phyloP scores from a whole-genome alignment of 2,329 filamentous ascomycete species.

The Acephala macrosclerotiorum region DNA sequence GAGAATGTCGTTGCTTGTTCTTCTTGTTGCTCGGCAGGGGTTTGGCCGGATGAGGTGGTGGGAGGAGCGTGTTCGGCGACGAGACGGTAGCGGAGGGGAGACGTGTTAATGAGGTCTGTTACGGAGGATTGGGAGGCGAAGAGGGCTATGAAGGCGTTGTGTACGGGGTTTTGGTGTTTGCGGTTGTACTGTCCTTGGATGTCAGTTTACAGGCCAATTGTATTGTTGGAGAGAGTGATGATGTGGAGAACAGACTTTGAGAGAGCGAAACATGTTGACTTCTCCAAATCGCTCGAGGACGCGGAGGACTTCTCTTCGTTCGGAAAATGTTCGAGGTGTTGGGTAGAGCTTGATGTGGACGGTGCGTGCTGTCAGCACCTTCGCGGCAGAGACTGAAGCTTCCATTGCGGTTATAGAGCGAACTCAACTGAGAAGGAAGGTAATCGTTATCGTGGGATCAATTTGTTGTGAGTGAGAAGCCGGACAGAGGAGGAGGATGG shows the following conservation, averaged over 20 bases:
- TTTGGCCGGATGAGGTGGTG: not conserved
- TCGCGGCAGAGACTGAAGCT: not conserved
- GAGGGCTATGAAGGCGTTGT: slow-evolving; percentile 41
- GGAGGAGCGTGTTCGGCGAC: slow-evolving; percentile 18
- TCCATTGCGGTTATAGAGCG: not conserved
- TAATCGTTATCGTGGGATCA: slow-evolving; percentile 4
- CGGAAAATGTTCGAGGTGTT: slow-evolving; percentile 39
- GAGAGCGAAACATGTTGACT: slow-evolving; percentile 42
- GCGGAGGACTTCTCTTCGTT: slow-evolving; percentile 44
- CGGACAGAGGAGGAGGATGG: not conserved
- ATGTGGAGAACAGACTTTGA: slow-evolving; percentile 37
- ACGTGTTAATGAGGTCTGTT: slow-evolving; percentile 31
- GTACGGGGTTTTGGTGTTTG: slow-evolving; percentile 23
- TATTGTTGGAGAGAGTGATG: slow-evolving; percentile 1
- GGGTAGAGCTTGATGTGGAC: slow-evolving; percentile 44
- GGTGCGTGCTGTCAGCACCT: slow-evolving; percentile 29
- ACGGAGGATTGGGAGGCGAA: slow-evolving; percentile 36
- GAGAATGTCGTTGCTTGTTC: slow-evolving; percentile 33
- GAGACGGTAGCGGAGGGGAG: slow-evolving; percentile 41
- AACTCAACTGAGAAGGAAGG: too few relatives aligned
- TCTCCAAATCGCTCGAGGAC: slow-evolving; percentile 44
- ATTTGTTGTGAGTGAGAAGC: not conserved
- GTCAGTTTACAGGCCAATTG: slow-evolving; percentile 29
- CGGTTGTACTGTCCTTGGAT: slow-evolving; percentile 14
- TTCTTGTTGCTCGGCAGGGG: slow-evolving; percentile 8